Conservation (phyloP, 2,329 filamentous ascomycete genomes). For the Colletotrichum eremochloae region DNA sequence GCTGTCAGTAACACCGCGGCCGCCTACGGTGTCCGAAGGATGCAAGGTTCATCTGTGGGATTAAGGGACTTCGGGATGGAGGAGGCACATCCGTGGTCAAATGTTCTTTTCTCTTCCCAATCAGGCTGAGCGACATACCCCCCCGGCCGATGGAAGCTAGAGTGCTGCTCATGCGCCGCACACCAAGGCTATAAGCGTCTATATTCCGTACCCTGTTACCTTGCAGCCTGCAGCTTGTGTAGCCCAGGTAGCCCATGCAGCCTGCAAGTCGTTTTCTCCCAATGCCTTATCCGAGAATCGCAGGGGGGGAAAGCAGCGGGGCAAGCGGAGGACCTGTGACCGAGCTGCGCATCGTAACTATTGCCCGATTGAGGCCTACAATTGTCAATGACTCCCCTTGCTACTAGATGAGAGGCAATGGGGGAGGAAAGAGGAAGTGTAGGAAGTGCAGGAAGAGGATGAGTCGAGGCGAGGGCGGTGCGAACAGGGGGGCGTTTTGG, state of each 20-base stretch:
- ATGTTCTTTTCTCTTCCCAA: neutral
- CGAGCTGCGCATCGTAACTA: neutral
- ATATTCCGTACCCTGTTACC: neutral
- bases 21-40: neutral
- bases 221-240: neutral
- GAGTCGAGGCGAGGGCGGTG: too few relatives aligned
- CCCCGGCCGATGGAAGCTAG: neutral
- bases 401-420: neutral
- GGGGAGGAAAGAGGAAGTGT: neutral
- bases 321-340: too few relatives aligned
- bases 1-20: slow-evolving; percentile 35
- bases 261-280: neutral
- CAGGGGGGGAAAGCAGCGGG: too few relatives aligned
- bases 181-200: neutral
- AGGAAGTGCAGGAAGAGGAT: neutral
- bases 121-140: neutral
- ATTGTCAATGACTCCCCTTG: neutral
- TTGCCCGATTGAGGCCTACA: neutral
- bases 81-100: neutral
- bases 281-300: neutral
- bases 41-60: neutral
- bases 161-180: neutral
- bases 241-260: neutral
- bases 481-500: neutral
- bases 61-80: neutral